phyloP scores from a whole-genome alignment of 1,139 yeast genomes.

The Komagataea norvegica region DNA sequence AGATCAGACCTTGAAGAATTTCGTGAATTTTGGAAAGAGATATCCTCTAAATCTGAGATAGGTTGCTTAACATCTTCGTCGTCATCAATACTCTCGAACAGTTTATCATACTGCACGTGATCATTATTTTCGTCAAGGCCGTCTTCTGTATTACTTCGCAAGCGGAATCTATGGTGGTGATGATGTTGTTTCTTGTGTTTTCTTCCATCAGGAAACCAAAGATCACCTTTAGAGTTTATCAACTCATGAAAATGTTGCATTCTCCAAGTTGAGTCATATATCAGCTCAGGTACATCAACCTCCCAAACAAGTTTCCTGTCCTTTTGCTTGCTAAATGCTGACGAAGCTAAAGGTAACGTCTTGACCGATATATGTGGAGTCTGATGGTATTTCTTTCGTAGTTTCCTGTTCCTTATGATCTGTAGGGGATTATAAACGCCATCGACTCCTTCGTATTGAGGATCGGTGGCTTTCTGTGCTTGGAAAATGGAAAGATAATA shows the following conservation, averaged over 20 bases:
- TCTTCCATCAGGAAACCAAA: constrained; percentile 47
- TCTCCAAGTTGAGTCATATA: constrained; percentile 65
- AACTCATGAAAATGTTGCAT: constrained; percentile 60
- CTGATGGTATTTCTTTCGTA: constrained; percentile 41
- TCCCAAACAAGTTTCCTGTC: constrained; percentile 54
- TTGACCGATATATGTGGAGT: constrained; percentile 27
- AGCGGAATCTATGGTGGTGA: constrained; percentile 14
- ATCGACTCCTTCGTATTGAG: constrained; percentile 40
- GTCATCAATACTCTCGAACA: constrained; percentile 9
- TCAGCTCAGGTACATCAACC: constrained; percentile 57
- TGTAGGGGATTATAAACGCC: constrained; percentile 80
- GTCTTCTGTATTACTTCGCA: constrained; percentile 5
- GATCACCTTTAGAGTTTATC: constrained; percentile 46
- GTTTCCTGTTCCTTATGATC: constrained; percentile 62
- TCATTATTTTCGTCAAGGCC: background rate
- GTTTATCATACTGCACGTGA: constrained; percentile 11
- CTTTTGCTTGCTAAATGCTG: constrained; percentile 45
- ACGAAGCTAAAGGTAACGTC: constrained; percentile 46
- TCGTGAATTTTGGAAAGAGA: constrained; percentile 6
- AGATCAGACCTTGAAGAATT: constrained; percentile 17
- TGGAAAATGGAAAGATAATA: constrained; percentile 48
- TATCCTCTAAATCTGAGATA: constrained; percentile 3
- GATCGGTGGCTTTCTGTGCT: constrained; percentile 27
- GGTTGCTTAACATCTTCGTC: constrained; percentile 6
- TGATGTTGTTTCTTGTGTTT: constrained; percentile 8